Evolutionary conservation across 805 yeast species (phyloP).

Genomic region (Kodamaea sagamina): DNA sequence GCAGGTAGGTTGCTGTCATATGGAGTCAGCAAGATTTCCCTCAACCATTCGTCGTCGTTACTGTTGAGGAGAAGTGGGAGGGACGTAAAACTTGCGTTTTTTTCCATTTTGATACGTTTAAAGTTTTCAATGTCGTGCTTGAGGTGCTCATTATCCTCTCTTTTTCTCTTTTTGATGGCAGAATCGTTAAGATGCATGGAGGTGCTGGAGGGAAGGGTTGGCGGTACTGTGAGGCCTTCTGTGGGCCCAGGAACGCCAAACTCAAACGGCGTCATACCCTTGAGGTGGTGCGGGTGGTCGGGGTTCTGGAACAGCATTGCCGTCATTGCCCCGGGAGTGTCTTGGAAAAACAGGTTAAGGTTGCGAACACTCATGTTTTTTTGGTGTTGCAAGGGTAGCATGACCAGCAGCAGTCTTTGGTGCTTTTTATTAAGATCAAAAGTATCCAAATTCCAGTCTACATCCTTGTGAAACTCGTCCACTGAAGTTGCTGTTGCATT

Average conservation of each 20-base stretch:
- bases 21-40: slow-evolving; percentile 69
- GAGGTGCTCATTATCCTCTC: no score
- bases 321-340: slow-evolving; percentile 12
- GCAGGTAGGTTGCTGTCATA: slow-evolving; percentile 57
- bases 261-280: slow-evolving; percentile 43
- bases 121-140: slow-evolving; percentile 3
- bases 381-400: slow-evolving; percentile 5
- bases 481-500: no score
- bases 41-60: slow-evolving; percentile 59
- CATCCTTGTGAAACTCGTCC: slow-evolving; percentile 9
- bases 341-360: slow-evolving; percentile 17
- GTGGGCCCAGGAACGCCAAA: slow-evolving; percentile 21
- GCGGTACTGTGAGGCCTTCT: slow-evolving; percentile 3
- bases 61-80: slow-evolving; percentile 10
- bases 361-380: slow-evolving; percentile 13
- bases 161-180: slow-evolving; percentile 6
- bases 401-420: slow-evolving; percentile 9
- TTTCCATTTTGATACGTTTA: slow-evolving; percentile 11
- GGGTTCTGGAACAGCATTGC: slow-evolving; percentile 36
- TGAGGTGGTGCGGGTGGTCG: slow-evolving; percentile 41
- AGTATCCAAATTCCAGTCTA: slow-evolving; percentile 32
- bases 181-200: slow-evolving; percentile 3
- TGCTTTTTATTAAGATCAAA: slow-evolving; percentile 26
- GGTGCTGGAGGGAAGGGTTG: slow-evolving; percentile 10
- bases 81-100: slow-evolving; percentile 11